Evolutionary conservation across 2,329 filamentous ascomycete genomes (phyloP).

Genomic region (Neofusicoccum kwambonambiense): DNA sequence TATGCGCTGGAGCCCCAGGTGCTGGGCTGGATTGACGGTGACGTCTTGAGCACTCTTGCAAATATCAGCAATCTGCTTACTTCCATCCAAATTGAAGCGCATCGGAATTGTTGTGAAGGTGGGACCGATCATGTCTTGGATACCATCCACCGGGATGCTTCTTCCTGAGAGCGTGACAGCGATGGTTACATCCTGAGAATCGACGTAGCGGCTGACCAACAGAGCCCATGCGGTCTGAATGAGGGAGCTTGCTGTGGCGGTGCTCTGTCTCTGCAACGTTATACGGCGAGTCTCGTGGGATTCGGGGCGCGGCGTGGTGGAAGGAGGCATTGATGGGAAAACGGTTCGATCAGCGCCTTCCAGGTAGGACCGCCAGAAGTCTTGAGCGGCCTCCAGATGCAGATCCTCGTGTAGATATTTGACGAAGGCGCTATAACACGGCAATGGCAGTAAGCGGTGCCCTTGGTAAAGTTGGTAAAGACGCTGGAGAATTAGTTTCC

Average conservation of each 20-base stretch:
- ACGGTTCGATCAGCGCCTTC: constrained; percentile 30
- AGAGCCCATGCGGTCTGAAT: constrained; percentile 35
- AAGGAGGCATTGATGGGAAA: constrained; percentile 34
- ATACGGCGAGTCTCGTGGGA: constrained; percentile 27
- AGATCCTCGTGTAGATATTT: constrained; percentile 28
- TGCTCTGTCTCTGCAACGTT: constrained; percentile 25
- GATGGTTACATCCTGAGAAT: constrained; percentile 31
- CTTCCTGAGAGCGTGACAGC: constrained; percentile 38
- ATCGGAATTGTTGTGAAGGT: constrained; percentile 41
- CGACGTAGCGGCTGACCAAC: constrained; percentile 28
- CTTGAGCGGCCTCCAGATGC: constrained; percentile 24
- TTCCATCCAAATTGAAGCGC: constrained; percentile 30
- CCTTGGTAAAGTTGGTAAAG: constrained; percentile 29
- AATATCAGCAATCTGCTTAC: constrained; percentile 27
- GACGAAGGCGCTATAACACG: constrained; percentile 34
- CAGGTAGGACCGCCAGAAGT: constrained; percentile 37
- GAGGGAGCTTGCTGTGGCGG: constrained; percentile 26
- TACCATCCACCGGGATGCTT: constrained; percentile 32
- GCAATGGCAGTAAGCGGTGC: neutral
- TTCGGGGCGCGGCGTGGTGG: constrained; percentile 24
- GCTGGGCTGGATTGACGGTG: constrained; percentile 20
- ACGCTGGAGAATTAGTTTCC: constrained; percentile 30
- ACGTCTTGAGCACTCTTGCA: constrained; percentile 12
- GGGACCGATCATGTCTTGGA: constrained; percentile 37
- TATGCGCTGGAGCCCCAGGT: constrained; percentile 32